These are phyloP conservation scores for Phytophthora megakarya DNA, from an alignment of 352 stramenopile genomes.

Conservation along the genomic window DNA sequence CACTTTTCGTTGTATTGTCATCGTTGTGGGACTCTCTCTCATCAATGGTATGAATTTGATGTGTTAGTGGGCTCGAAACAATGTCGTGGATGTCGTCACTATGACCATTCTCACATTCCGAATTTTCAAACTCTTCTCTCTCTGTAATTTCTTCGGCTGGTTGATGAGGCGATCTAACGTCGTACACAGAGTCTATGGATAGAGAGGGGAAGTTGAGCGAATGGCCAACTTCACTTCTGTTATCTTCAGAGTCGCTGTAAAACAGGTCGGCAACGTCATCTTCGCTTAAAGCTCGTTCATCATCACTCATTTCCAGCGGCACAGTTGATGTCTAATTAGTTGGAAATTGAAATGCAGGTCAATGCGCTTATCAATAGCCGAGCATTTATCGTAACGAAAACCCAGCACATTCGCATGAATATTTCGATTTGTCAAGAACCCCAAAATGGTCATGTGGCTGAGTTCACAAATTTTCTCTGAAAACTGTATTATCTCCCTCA, in stretches of 20 bases:
- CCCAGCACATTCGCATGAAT: constrained; percentile 6
- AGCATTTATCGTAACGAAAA: background rate
- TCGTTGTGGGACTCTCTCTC: background rate
- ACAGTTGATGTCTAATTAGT: background rate
- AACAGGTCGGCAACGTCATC: constrained; percentile 26
- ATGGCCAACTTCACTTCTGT: constrained; percentile 7
- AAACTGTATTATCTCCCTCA: too few relatives aligned
- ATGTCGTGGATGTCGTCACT: background rate
- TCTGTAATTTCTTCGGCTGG: background rate
- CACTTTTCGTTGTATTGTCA: background rate
- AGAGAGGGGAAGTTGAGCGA: constrained; percentile 23
- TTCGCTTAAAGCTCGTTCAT: constrained; percentile 15
- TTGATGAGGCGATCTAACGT: background rate
- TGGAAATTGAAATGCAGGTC: background rate
- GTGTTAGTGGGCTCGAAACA: background rate
- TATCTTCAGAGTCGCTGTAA: constrained; percentile 20
- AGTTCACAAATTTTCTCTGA: too few relatives aligned
- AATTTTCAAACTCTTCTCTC: background rate
- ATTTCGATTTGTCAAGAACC: constrained; percentile 1
- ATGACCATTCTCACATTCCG: background rate
- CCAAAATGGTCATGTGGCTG: too few relatives aligned
- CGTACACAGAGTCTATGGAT: constrained; percentile 9
- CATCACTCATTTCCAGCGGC: constrained; percentile 16
- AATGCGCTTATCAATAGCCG: constrained; percentile 20
- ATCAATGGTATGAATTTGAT: too few relatives aligned